Conservation (phyloP, 2,329 filamentous ascomycete genomes). For the Chrysosporium keratinophilum region DNA sequence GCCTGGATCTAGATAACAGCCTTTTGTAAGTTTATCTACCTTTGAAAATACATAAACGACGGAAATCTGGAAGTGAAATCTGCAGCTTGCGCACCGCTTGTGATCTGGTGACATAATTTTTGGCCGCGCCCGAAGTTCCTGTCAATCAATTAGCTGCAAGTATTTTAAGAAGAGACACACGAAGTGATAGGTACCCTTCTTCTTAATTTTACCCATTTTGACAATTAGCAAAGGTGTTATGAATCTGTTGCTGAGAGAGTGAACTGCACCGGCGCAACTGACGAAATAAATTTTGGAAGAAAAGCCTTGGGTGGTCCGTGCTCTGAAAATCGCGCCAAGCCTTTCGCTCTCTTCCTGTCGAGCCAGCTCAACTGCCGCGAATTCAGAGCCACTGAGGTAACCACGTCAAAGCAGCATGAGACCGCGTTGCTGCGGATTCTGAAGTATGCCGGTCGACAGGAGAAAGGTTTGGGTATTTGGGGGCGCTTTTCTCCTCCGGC, state of each 20-base stretch:
- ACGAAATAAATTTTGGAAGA: slow-evolving; percentile 13
- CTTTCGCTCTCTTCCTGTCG: not conserved
- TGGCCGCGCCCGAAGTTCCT: slow-evolving; percentile 81
- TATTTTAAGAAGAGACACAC: slow-evolving; percentile 1
- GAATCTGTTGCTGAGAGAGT: not conserved
- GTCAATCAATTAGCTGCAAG: slow-evolving; percentile 16
- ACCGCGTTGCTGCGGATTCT: slow-evolving; percentile 1
- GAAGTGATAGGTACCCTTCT: slow-evolving; percentile 53
- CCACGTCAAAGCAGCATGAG: not conserved
- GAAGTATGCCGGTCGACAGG: slow-evolving; percentile 44
- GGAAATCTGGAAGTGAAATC: slow-evolving; percentile 92
- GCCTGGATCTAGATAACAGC: not conserved
- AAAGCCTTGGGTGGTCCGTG: slow-evolving; percentile 23
- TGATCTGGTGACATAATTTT: slow-evolving; percentile 96
- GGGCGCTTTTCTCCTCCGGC: slow-evolving; percentile 64
- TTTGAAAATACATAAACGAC: slow-evolving; percentile 98
- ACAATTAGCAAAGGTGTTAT: not conserved
- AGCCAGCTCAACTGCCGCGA: not conserved
- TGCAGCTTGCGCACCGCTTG: slow-evolving; percentile 97
- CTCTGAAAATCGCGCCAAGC: slow-evolving; percentile 9
- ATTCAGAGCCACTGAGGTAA: not conserved
- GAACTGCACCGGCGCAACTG: not conserved
- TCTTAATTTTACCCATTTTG: slow-evolving; percentile 71
- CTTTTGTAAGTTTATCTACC: slow-evolving; percentile 35
- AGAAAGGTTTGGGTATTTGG: slow-evolving; percentile 60